A percentile compares a stretch with the other conserved stretches of the same genome.
phyloP scores from a whole-genome alignment of 352 stramenopile species.

The Globisporangium barbulae region DNA sequence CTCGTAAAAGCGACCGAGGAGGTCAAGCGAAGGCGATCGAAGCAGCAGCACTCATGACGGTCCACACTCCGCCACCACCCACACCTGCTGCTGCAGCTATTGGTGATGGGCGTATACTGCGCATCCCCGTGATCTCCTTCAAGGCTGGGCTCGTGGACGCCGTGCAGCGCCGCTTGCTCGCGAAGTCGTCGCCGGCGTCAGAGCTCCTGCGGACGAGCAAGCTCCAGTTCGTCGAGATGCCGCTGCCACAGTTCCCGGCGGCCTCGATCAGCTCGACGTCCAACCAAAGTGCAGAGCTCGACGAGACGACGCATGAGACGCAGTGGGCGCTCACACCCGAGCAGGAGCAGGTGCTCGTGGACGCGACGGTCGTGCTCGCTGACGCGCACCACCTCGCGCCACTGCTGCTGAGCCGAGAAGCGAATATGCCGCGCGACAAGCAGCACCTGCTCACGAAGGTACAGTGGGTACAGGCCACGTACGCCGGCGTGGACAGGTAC shows the following conservation, averaged over 20 bases:
- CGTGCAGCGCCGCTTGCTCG: slow-evolving; percentile 22
- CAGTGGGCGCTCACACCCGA: slow-evolving; percentile 28
- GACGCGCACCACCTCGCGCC: slow-evolving; percentile 29
- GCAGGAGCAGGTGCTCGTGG: slow-evolving; percentile 29
- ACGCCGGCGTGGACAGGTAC: slow-evolving; percentile 49
- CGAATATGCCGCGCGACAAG: slow-evolving; percentile 26
- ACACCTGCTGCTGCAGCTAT: neutral
- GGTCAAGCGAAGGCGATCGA: neutral
- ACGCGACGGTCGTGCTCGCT: slow-evolving; percentile 29
- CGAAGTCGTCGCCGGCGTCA: slow-evolving; percentile 2
- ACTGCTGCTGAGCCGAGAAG: slow-evolving; percentile 32
- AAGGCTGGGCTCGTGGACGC: slow-evolving; percentile 29
- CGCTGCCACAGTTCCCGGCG: slow-evolving; percentile 14
- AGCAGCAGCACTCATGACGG: neutral
- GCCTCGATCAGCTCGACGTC: neutral
- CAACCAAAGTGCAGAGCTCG: slow-evolving; percentile 5
- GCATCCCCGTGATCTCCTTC: slow-evolving; percentile 34
- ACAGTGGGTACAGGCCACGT: slow-evolving; percentile 51
- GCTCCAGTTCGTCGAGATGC: slow-evolving; percentile 33
- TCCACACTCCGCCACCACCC: neutral
- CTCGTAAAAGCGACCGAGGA: neutral
- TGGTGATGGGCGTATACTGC: slow-evolving; percentile 7
- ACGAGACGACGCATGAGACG: slow-evolving; percentile 3
- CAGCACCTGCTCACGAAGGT: slow-evolving; percentile 45
- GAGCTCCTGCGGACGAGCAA: slow-evolving; percentile 16